Evolutionary conservation across 2,329 filamentous ascomycete genomes (phyloP).

Genomic region (Fusarium sp.): DNA sequence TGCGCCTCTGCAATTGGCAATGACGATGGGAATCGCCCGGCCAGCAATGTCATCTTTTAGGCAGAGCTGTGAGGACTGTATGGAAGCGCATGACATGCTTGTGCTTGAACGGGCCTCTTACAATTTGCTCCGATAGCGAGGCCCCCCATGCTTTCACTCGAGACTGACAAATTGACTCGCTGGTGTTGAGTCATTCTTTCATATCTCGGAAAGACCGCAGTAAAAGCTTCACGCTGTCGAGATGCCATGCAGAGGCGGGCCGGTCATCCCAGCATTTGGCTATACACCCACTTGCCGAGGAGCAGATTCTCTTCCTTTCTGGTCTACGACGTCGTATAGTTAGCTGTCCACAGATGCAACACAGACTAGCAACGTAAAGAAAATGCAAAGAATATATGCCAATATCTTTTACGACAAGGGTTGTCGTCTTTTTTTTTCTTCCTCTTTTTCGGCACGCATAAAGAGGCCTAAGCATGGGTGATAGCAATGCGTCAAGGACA

Average conservation of each 20-base stretch:
- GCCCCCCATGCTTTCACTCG: neutral
- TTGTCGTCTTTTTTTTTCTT: neutral
- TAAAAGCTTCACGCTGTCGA: neutral
- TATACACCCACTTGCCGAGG: neutral
- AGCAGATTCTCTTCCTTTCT: neutral
- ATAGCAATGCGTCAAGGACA: neutral
- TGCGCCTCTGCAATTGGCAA: constrained; percentile 17
- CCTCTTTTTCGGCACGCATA: neutral
- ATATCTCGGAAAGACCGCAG: neutral
- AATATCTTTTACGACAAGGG: neutral
- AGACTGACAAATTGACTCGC: neutral
- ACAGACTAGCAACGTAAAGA: constrained; percentile 1
- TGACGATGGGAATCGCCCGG: neutral
- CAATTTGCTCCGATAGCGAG: neutral
- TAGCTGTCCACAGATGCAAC: neutral
- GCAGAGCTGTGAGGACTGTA: neutral
- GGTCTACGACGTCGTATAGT: neutral
- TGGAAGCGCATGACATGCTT: constrained; percentile 6
- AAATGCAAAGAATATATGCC: neutral
- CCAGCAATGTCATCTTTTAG: constrained; percentile 7
- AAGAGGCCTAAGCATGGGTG: neutral
- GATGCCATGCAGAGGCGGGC: constrained; percentile 4
- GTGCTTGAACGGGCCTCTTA: constrained; percentile 1
- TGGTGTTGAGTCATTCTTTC: constrained; percentile 8
- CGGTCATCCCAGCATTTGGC: neutral